A percentile compares a stretch with the other conserved stretches of the same genome.
phyloP scores from a whole-genome alignment of 2,329 filamentous ascomycete species.

The Ilyonectria sp. region DNA sequence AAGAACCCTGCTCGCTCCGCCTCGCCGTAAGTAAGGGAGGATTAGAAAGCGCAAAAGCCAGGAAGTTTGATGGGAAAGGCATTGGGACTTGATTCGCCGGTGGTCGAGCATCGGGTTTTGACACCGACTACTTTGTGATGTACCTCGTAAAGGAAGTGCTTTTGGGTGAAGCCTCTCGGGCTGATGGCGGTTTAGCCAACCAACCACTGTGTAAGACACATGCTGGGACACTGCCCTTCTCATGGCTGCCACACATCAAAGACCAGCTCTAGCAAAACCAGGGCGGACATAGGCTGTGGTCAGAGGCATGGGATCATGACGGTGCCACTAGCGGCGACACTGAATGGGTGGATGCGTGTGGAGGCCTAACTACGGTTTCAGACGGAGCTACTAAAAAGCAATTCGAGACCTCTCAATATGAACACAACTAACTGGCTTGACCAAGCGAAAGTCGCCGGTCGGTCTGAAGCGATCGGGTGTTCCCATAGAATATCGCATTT shows the following conservation, averaged over 20 bases:
- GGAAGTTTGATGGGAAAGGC: not conserved
- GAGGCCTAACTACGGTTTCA: constrained; percentile 22
- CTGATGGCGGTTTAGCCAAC: not conserved
- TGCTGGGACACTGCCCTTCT: not conserved
- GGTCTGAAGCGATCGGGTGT: constrained; percentile 8
- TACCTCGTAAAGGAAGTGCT: not conserved
- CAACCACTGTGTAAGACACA: not conserved
- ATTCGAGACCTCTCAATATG: constrained; percentile 14
- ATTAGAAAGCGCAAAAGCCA: not conserved
- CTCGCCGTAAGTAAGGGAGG: constrained; percentile 11
- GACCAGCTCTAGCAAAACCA: not conserved
- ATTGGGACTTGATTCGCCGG: too few species aligned
- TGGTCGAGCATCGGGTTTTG: not conserved
- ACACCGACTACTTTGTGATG: not conserved
- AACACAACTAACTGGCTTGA: constrained; percentile 11
- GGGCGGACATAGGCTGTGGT: constrained; percentile 1
- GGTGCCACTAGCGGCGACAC: constrained; percentile 10
- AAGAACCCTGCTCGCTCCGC: not conserved
- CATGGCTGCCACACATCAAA: not conserved
- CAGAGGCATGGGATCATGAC: constrained; percentile 9
- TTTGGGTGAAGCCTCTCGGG: not conserved
- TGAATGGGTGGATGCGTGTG: constrained; percentile 9
- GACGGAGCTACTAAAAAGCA: constrained; percentile 33
- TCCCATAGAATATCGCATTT: constrained; percentile 14
- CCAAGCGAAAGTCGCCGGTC: constrained; percentile 2